These are phyloP conservation scores for Hemileccinum impolitum DNA, from an alignment of 768 basidiomycete species.

Conservation along the genomic window DNA sequence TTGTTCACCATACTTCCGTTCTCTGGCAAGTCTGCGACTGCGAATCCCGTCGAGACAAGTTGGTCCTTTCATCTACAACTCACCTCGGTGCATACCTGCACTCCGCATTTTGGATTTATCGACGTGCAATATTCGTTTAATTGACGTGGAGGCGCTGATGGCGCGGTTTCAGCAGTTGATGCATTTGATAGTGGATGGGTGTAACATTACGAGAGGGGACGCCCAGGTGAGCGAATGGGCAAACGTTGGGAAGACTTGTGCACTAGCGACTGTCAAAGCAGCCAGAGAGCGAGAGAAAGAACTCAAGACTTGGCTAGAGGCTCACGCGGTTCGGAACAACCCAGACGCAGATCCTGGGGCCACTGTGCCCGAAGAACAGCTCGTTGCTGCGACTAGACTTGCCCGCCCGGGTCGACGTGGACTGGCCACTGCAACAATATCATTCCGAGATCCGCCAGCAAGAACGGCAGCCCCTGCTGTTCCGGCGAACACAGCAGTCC, in stretches of 20 bases:
- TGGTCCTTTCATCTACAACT: conserved; percentile 37
- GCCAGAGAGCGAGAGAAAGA: conserved; percentile 67
- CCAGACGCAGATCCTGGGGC: not conserved
- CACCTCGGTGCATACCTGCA: conserved; percentile 34
- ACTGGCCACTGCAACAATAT: conserved; percentile 63
- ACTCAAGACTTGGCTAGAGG: conserved; percentile 50
- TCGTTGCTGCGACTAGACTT: conserved; percentile 12
- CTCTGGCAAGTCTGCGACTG: conserved; percentile 57
- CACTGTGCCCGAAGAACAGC: not conserved
- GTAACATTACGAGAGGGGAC: conserved; percentile 51
- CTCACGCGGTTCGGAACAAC: conserved; percentile 12
- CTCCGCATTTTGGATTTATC: conserved; percentile 73
- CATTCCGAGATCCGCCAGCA: conserved; percentile 40
- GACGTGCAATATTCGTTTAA: conserved; percentile 54
- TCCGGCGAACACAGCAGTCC: conserved; percentile 10
- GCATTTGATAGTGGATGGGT: conserved; percentile 71
- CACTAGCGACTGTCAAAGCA: conserved; percentile 55
- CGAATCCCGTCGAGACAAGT: conserved; percentile 69
- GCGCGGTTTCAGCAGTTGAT: conserved; percentile 47
- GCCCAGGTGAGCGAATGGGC: conserved; percentile 53
- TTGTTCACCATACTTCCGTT: conserved; percentile 38
- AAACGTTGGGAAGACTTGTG: conserved; percentile 58
- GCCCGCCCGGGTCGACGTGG: conserved; percentile 52
- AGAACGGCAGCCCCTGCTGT: conserved; percentile 13
- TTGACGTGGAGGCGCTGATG: conserved; percentile 54